Evolutionary conservation across 78 protist species (phyloP).

Genomic region (Speleostelium caveatum): DNA sequence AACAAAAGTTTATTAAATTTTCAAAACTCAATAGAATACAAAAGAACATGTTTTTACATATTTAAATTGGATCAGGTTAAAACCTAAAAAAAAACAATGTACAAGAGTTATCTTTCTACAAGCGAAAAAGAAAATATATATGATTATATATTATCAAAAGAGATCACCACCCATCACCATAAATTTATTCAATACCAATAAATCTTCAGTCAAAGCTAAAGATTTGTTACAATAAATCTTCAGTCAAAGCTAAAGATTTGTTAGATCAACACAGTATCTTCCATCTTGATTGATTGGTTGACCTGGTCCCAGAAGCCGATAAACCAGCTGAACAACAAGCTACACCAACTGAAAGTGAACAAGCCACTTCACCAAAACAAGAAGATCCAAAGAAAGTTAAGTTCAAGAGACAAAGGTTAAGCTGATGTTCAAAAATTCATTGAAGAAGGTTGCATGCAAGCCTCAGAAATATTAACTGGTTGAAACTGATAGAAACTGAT

Average conservation of each 20-base stretch:
- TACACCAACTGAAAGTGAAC: slow-evolving; percentile 35
- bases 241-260: slow-evolving; percentile 82
- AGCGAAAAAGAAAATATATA: too few relatives aligned
- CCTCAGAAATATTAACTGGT: slow-evolving; percentile 69
- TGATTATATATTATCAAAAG: too few relatives aligned
- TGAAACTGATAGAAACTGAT: slow-evolving; percentile 86
- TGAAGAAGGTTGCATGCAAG: slow-evolving; percentile 87
- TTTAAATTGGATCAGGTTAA: too few relatives aligned
- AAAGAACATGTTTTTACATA: too few relatives aligned
- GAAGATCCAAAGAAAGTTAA: slow-evolving; percentile 78
- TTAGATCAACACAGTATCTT: slow-evolving; percentile 86
- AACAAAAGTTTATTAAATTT: too few relatives aligned
- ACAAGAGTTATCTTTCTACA: too few relatives aligned
- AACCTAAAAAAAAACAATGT: too few relatives aligned
- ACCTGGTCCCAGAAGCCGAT: slow-evolving; percentile 32
- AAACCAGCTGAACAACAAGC: slow-evolving; percentile 14
- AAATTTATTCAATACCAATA: too few relatives aligned
- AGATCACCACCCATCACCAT: too few relatives aligned
- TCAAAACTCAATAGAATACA: too few relatives aligned
- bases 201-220: slow-evolving; percentile 72
- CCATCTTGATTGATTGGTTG: slow-evolving; percentile 73
- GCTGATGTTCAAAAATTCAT: slow-evolving; percentile 23
- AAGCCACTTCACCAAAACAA: slow-evolving; percentile 8
- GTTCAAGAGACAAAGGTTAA: slow-evolving; percentile 40
- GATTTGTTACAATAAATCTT: slow-evolving; percentile 74